These are phyloP conservation scores for Asclepias syriaca DNA, from an alignment of 257 asterid genomes.

Conservation along the genomic window DNA sequence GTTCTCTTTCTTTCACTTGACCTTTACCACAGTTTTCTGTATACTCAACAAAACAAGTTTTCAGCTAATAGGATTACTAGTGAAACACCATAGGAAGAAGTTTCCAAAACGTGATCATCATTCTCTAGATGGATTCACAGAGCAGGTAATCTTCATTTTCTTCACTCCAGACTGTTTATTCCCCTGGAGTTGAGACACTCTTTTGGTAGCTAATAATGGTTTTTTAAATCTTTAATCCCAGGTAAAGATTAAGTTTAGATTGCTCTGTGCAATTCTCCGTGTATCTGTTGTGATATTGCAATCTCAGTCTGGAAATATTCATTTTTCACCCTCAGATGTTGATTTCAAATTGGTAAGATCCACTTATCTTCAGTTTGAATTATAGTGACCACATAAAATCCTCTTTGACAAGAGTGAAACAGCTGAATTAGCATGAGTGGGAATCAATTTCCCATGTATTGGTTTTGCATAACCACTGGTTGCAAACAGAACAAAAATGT, in stretches of 20 bases:
- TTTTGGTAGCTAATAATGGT: slow-evolving; percentile 2
- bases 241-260: slow-evolving; percentile 55
- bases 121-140: slow-evolving; percentile 37
- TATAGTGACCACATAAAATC: not conserved
- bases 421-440: slow-evolving; percentile 3
- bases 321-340: slow-evolving; percentile 37
- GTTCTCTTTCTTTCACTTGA: slow-evolving; percentile 10
- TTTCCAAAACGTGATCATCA: slow-evolving; percentile 37
- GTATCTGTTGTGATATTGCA: slow-evolving; percentile 49
- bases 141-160: slow-evolving; percentile 33
- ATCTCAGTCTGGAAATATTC: slow-evolving; percentile 25
- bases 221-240: slow-evolving; percentile 13
- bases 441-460: too few relatives aligned
- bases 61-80: slow-evolving; percentile 74
- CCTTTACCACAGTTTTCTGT: not conserved
- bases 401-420: not conserved
- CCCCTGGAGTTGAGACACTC: not conserved
- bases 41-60: slow-evolving; percentile 25
- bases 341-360: slow-evolving; percentile 56
- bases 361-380: slow-evolving; percentile 7
- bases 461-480: too few relatives aligned
- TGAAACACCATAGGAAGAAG: slow-evolving; percentile 67
- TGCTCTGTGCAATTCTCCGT: slow-evolving; percentile 58
- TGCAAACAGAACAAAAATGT: too few relatives aligned
- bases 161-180: slow-evolving; percentile 2